A percentile compares a stretch with the other conserved stretches of the same genome.
These are phyloP conservation scores for Solanum hybrid DNA, from an alignment of 305 asterid genomes.

Conservation along the genomic window DNA sequence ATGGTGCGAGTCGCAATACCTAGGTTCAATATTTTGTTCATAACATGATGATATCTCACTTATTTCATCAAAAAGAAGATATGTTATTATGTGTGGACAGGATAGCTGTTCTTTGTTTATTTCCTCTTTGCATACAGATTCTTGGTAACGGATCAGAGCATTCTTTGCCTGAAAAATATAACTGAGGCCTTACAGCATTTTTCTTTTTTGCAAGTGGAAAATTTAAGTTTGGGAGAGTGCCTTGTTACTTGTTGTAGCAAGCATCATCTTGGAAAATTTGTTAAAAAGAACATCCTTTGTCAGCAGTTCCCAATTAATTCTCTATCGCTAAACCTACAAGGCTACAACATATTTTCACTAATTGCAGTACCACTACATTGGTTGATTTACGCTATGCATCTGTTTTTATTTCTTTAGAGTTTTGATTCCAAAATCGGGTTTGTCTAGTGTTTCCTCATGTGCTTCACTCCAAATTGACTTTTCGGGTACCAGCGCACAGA, in stretches of 20 bases:
- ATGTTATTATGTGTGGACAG: not conserved
- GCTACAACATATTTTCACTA: not conserved
- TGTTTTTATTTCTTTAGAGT: not conserved
- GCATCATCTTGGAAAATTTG: not conserved
- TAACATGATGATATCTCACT: not conserved
- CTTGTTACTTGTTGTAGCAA: not conserved
- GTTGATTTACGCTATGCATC: not conserved
- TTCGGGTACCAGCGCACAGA: not conserved
- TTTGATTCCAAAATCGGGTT: not conserved
- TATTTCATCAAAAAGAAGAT: not conserved
- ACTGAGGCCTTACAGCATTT: not conserved
- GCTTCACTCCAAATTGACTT: not conserved
- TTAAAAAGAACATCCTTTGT: not conserved
- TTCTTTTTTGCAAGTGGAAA: not conserved
- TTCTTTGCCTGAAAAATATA: not conserved
- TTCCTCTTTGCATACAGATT: not conserved
- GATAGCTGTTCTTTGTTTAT: not conserved
- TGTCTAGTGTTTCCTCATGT: not conserved
- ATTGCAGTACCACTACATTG: not conserved
- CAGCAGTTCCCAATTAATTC: not conserved
- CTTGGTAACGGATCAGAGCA: not conserved
- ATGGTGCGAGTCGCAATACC: not conserved
- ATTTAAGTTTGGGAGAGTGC: not conserved
- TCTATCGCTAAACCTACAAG: not conserved
- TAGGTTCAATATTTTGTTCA: not conserved